Evolutionary conservation across 140 eudicot species (phyloP), one percentile per base, ranked within the genome.

Genomic region (Bidens hawaiensis): DNA sequence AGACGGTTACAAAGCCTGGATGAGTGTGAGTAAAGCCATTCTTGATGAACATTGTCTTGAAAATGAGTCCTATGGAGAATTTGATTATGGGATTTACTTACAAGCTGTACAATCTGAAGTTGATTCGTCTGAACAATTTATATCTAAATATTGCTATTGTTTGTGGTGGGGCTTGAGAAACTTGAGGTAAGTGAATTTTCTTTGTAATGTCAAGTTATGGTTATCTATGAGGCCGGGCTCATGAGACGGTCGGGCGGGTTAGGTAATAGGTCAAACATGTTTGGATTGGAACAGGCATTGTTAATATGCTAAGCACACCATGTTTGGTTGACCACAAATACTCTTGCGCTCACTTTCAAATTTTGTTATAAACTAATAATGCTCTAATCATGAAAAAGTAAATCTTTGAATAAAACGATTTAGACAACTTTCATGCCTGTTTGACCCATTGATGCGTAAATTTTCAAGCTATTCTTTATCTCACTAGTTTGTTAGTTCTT

Each of bases 91-190:
- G 30, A 93, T 93, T 38, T 93, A 88, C 45, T 67, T 64, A 65
- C 83, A 79, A 66, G 96, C 99, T 43, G 57, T 88, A 21, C 74
- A 82, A 45, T 78, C 96, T 19, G 64, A 62, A 27, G 77, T 93
- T 75, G 89, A 85, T 68, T 85, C 83, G 27, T 78, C 96, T 12
- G 79, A 83, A 61, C 25, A 71, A n/a, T 88, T 91, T 24, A 19
- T 75, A 65, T 78, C 86, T 14, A 91, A 88, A 77, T 88, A 82
- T 68, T 91, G 78, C 54, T 91, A 84, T 62, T 91, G 99, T 67
- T 71, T 88, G 68, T 91, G 96, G 96, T 91, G 99, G 99, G 96
- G 99, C 42, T 68, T 91, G 66, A 89, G 85, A 71, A 91, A 88
- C 74, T 71, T 88, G 55, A 91, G 99, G 98, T 75, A 51, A 56